phyloP scores from a whole-genome alignment of 306 rosid species.

The Calophaca sinica region DNA sequence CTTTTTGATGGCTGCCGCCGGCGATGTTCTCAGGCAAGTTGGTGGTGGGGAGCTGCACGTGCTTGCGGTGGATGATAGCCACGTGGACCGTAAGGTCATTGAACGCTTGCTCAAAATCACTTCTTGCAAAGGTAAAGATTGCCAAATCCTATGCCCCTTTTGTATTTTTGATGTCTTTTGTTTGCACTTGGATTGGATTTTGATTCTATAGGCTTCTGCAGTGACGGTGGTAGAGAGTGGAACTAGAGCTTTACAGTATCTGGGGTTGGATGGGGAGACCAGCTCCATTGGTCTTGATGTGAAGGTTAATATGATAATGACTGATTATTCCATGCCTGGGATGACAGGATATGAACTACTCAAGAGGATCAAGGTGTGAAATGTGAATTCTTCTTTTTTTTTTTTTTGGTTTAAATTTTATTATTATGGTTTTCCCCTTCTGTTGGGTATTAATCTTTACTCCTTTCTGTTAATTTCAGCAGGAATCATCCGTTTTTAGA shows the following conservation, averaged over 20 bases:
- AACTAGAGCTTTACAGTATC: constrained; percentile 83
- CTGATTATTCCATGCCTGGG: constrained; percentile 99
- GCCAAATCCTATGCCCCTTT: not conserved
- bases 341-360: constrained; percentile 96
- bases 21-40: constrained; percentile 57
- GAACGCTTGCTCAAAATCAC: constrained; percentile 82
- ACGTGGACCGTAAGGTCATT: constrained; percentile 85
- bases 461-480: constrained; percentile 46
- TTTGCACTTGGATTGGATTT: constrained; percentile 31
- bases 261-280: constrained; percentile 87
- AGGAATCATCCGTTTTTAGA: constrained; percentile 86
- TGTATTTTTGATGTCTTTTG: not conserved
- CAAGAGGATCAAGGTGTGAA: constrained; percentile 90
- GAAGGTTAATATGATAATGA: constrained; percentile 92
- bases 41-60: constrained; percentile 70
- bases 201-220: constrained; percentile 49
- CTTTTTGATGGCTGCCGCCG: constrained; percentile 52
- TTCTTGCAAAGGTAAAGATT: constrained; percentile 75
- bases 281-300: constrained; percentile 69
- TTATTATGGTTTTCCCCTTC: not conserved
- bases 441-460: not conserved
- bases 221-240: constrained; percentile 97
- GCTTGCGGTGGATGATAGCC: constrained; percentile 93
- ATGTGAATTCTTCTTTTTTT: constrained; percentile 43
- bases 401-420: not conserved